phyloP scores from a whole-genome alignment of 352 stramenopile species.

The Phytophthora sp. region DNA sequence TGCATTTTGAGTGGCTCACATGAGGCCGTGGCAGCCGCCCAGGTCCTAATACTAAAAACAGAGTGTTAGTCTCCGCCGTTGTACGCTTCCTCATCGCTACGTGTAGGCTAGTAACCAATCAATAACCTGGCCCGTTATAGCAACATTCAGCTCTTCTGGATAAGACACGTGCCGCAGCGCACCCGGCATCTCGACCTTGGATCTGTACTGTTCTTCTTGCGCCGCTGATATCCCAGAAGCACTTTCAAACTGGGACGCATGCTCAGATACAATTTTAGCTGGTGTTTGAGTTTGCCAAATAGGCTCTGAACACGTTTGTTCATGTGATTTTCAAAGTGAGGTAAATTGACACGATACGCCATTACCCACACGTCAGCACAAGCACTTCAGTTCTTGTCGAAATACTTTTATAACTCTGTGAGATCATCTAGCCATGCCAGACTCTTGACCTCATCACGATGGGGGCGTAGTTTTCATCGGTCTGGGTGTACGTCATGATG shows the following conservation, averaged over 20 bases:
- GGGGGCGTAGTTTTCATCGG: background rate
- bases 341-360: slow-evolving; percentile 2
- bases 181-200: background rate
- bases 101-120: too few species aligned
- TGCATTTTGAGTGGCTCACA: too few species aligned
- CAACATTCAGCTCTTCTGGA: slow-evolving; percentile 11
- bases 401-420: background rate
- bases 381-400: slow-evolving; percentile 2
- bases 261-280: background rate
- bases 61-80: too few species aligned
- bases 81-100: too few species aligned
- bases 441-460: slow-evolving; percentile 18
- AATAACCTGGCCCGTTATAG: too few species aligned
- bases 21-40: too few species aligned
- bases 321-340: slow-evolving; percentile 5
- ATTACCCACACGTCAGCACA: slow-evolving; percentile 12
- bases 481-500: slow-evolving; percentile 16
- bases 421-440: background rate
- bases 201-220: background rate
- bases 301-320: slow-evolving; percentile 7
- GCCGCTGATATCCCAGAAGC: too few species aligned
- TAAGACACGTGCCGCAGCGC: background rate
- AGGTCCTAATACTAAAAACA: too few species aligned
- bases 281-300: slow-evolving; percentile 10
- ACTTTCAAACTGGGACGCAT: slow-evolving; percentile 5